Base-by-base conservation (phyloP, 192 early-diverging fungal species). In the Kickxella alabastrina region DNA sequence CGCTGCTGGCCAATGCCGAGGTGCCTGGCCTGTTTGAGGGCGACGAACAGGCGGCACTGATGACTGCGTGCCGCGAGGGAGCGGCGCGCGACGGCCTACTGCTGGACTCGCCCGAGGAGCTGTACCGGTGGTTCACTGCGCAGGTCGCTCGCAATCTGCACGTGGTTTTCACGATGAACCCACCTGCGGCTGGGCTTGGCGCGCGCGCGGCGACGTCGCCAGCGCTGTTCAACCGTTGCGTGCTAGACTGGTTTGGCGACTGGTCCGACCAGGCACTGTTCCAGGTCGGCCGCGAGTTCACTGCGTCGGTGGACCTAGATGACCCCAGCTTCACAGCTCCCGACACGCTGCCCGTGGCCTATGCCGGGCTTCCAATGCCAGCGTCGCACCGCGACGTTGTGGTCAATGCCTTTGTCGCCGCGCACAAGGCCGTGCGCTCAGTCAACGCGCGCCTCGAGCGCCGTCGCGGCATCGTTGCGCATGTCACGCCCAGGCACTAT, bases 111-210 rank as follows among this genome's bases (percentile, higher is more conserved):
- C 70, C 77, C 37, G 97, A 99, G 47, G 95, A 99, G 60, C 80
- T 98, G 18, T 93, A 96, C 78, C 89, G 90, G 51, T 98, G 95
- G 95, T 98, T 99, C 74, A 93, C 92, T 22, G 80, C 85, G 47
- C 95, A 97, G 68, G 92, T 99, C 42, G 89, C 87, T 81, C 84
- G 84, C 43, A 99, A 99, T 62, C 65, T 99, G 31, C 97, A 99
- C 58, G 93, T 99, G 22, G 93, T 99, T 10, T 98, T 99, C 59
- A 99, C 97, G 10, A 99, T 99, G 97, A 99, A 99, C 65, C 97
- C 97, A 13, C 97, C 97, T 0, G 87, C 91, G 49, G 89, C 81
- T 17, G 93, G 90, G 21, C 77, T 98, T 15, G 92, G 90, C 3
- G 85, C 87, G 15, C 86, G 93, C 24, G 93, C 95, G 0, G 95